A percentile compares a stretch with the other conserved stretches of the same genome.
These are phyloP conservation scores for Aspergillus sp. DNA, from an alignment of 2,329 filamentous ascomycete species.

Conservation along the genomic window DNA sequence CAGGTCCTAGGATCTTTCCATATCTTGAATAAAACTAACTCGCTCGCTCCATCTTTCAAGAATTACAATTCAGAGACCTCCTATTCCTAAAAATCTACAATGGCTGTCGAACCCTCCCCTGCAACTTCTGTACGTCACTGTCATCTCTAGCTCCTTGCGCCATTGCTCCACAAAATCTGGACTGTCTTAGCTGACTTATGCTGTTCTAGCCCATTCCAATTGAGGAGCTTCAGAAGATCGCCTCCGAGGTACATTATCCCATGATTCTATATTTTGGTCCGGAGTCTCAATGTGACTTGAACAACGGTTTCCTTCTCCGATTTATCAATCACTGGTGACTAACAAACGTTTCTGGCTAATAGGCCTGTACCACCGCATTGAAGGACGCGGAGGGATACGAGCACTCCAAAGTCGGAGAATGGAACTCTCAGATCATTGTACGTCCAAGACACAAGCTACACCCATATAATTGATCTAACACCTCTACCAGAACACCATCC, in stretches of 20 bases:
- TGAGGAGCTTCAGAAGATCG: slow-evolving; percentile 77
- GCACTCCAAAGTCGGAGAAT: slow-evolving; percentile 75
- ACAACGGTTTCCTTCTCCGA: not conserved
- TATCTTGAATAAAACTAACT: too few relatives aligned
- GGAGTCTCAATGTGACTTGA: not conserved
- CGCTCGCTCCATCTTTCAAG: too few relatives aligned
- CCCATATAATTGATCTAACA: not conserved
- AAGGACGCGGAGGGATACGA: slow-evolving; percentile 75
- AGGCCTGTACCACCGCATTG: slow-evolving; percentile 82
- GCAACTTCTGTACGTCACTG: slow-evolving; percentile 19
- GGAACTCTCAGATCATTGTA: slow-evolving; percentile 94
- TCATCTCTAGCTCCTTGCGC: not conserved
- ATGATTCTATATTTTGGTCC: not conserved
- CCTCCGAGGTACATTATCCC: slow-evolving; percentile 63
- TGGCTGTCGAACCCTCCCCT: slow-evolving; percentile 26
- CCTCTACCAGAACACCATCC: slow-evolving; percentile 31
- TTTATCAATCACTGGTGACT: slow-evolving; percentile 1
- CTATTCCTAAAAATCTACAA: slow-evolving; percentile 13
- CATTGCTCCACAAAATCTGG: too few relatives aligned
- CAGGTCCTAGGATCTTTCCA: too few relatives aligned
- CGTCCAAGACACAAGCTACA: slow-evolving; percentile 24
- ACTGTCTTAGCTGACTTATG: too few relatives aligned
- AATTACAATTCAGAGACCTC: not conserved
- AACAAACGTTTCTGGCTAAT: slow-evolving; percentile 5
- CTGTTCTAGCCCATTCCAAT: slow-evolving; percentile 64